Evolutionary conservation across 2,329 filamentous ascomycete genomes (phyloP).

Genomic region (Alternaria sp.): DNA sequence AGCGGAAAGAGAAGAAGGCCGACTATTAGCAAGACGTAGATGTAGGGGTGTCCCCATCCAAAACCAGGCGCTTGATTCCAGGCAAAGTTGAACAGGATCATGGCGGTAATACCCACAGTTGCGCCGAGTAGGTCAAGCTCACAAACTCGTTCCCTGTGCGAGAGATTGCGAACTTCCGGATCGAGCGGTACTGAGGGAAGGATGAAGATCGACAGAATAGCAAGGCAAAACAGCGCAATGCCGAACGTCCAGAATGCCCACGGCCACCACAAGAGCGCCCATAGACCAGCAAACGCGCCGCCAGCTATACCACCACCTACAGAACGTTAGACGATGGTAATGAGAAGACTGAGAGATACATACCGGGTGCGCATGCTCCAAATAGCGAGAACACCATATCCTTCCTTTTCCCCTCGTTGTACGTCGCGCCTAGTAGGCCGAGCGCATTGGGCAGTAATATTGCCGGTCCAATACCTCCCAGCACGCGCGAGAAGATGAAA

Average conservation of each 20-base stretch:
- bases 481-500: slow-evolving; percentile 46
- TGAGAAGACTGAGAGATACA: not conserved
- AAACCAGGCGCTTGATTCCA: slow-evolving; percentile 69
- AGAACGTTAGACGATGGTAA: not conserved
- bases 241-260: slow-evolving; percentile 58
- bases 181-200: slow-evolving; percentile 47
- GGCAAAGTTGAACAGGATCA: slow-evolving; percentile 68
- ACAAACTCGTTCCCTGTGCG: slow-evolving; percentile 29
- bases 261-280: slow-evolving; percentile 58
- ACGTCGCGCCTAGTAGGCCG: slow-evolving; percentile 65
- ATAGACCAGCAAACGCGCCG: slow-evolving; percentile 49
- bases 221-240: slow-evolving; percentile 48
- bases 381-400: slow-evolving; percentile 65
- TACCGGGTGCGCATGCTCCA: slow-evolving; percentile 56
- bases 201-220: slow-evolving; percentile 46
- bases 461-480: slow-evolving; percentile 64
- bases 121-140: slow-evolving; percentile 55
- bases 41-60: slow-evolving; percentile 64
- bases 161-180: slow-evolving; percentile 14
- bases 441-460: slow-evolving; percentile 69
- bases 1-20: slow-evolving; percentile 60
- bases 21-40: slow-evolving; percentile 64
- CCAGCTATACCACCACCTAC: slow-evolving; percentile 51
- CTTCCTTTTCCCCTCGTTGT: slow-evolving; percentile 63
- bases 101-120: slow-evolving; percentile 58